Evolutionary conservation across 2,329 filamentous ascomycete species (phyloP).

Genomic region (Xylariaceae sp.): DNA sequence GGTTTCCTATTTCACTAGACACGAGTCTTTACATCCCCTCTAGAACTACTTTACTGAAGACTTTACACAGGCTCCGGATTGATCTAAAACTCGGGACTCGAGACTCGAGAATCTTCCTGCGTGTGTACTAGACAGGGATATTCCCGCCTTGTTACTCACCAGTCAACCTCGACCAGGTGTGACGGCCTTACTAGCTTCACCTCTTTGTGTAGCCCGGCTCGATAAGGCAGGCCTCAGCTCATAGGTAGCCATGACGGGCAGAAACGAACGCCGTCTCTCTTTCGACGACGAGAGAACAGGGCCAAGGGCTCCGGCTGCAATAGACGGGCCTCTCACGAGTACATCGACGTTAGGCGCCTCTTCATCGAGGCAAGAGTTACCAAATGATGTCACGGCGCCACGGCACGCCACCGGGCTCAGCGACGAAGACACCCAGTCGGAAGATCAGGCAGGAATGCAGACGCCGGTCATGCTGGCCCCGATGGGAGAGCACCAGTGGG

Average conservation of each 20-base stretch:
- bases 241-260: conserved; percentile 2
- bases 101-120: not conserved
- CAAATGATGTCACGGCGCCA: not conserved
- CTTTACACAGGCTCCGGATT: too few species aligned
- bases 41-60: too few species aligned
- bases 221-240: not conserved
- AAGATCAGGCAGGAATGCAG: conserved; percentile 8
- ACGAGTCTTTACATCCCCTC: too few species aligned
- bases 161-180: not conserved
- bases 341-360: not conserved
- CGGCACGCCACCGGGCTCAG: conserved; percentile 1
- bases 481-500: conserved; percentile 11
- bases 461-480: not conserved
- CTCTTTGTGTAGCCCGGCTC: not conserved
- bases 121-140: not conserved
- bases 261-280: not conserved
- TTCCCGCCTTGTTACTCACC: not conserved
- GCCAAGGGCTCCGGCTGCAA: conserved; percentile 15
- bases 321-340: conserved; percentile 5
- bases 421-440: conserved; percentile 4
- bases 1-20: too few species aligned
- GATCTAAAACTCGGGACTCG: too few species aligned
- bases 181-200: not conserved
- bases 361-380: not conserved
- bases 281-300: not conserved